Percentiles rank a stretch among this genome's conserved stretches.
Conservation (phyloP, 176 grass and related monocot genomes). For the Carex parvula region DNA sequence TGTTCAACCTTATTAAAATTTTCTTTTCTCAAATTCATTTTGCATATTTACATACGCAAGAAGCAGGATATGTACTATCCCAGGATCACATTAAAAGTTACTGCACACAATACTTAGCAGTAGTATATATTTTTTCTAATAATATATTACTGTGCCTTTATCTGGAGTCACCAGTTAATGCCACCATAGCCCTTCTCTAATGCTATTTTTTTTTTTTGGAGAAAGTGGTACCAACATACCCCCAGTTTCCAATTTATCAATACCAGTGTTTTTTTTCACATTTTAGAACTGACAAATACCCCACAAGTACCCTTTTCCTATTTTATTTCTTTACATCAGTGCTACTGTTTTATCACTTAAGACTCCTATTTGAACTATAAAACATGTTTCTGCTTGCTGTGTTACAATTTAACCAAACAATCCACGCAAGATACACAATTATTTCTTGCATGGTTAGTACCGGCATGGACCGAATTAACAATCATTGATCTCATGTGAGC, state of each 20-base stretch:
- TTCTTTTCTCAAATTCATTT: neutral
- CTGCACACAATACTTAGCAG: neutral
- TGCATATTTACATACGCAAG: neutral
- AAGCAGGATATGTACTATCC: slow-evolving; percentile 10
- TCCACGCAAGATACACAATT: neutral
- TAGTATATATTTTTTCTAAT: neutral
- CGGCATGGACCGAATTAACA: neutral
- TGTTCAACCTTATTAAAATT: neutral
- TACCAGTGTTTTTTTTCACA: neutral
- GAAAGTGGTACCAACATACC: neutral
- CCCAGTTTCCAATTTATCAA: neutral
- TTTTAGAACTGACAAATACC: neutral
- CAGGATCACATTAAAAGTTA: neutral
- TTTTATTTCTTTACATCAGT: neutral
- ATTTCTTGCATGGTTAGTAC: neutral
- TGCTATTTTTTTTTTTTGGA: neutral
- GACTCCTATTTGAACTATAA: neutral
- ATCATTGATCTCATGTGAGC: neutral
- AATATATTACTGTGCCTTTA: neutral
- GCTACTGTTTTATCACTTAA: neutral
- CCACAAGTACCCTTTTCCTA: neutral
- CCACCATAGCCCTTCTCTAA: neutral
- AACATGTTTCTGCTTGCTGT: neutral
- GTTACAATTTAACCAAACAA: neutral
- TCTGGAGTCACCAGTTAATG: neutral